phyloP scores from a whole-genome alignment of 805 yeast genomes.

The Myxozyma kluyveri region DNA sequence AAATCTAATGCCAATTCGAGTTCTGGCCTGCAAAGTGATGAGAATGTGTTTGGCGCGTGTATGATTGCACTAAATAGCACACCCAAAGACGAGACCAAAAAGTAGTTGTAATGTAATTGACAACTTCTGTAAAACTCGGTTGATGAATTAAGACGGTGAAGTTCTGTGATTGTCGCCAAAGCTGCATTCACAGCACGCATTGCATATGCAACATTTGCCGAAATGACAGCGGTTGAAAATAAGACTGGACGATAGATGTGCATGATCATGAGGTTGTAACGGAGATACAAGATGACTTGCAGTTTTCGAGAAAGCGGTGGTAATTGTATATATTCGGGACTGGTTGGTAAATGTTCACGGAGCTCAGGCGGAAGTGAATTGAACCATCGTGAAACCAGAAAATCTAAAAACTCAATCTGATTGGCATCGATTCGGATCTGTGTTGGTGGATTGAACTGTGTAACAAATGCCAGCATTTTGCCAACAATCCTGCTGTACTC shows the following conservation, averaged over 20 bases:
- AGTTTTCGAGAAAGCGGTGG: slow-evolving; percentile 17
- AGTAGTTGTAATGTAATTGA: slow-evolving; percentile 34
- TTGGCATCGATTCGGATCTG: slow-evolving; percentile 7
- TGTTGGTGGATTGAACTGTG: slow-evolving; percentile 12
- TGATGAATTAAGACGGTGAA: slow-evolving; percentile 28
- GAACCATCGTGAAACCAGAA: slow-evolving; percentile 27
- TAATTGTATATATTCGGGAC: slow-evolving; percentile 2
- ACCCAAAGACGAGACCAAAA: slow-evolving; percentile 32
- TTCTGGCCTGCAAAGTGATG: slow-evolving; percentile 25
- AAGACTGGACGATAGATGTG: slow-evolving; percentile 27
- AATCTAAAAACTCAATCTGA: slow-evolving; percentile 18
- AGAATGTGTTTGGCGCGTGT: slow-evolving; percentile 29
- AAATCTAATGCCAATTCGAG: slow-evolving; percentile 30
- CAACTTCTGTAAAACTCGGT: slow-evolving; percentile 29
- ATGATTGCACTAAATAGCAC: slow-evolving; percentile 31
- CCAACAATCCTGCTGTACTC: slow-evolving; percentile 28
- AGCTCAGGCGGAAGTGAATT: slow-evolving; percentile 29
- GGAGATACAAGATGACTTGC: slow-evolving; percentile 16
- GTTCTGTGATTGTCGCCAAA: slow-evolving; percentile 30
- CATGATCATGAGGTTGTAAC: slow-evolving; percentile 23
- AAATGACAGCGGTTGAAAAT: slow-evolving; percentile 23
- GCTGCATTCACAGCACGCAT: slow-evolving; percentile 32
- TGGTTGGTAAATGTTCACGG: not conserved
- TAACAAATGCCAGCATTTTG: slow-evolving; percentile 16
- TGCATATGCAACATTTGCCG: slow-evolving; percentile 19